These are phyloP conservation scores for Kwoniella sp. DNA, from an alignment of 768 basidiomycete genomes.

Conservation along the genomic window DNA sequence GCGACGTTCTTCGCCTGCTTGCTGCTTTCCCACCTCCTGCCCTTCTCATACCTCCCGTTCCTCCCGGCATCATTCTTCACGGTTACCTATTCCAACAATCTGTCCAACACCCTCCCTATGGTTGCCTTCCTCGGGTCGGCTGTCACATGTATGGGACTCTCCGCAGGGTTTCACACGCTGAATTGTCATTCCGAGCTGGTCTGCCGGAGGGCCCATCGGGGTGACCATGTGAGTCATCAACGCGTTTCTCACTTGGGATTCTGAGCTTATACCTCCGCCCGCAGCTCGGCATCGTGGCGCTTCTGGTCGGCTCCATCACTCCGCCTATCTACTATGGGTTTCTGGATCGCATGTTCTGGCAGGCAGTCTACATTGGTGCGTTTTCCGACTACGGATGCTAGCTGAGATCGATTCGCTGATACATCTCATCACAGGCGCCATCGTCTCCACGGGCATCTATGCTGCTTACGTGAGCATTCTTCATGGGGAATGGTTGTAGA, in stretches of 20 bases:
- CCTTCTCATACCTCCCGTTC: constrained; percentile 25
- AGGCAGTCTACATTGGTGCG: constrained; percentile 32
- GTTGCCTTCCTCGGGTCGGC: constrained; percentile 66
- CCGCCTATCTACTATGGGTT: constrained; percentile 73
- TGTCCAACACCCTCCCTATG: constrained; percentile 59
- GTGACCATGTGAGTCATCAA: constrained; percentile 52
- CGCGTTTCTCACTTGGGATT: not conserved
- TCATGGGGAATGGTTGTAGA: too few relatives aligned
- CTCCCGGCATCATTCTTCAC: not conserved
- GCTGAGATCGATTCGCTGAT: too few relatives aligned
- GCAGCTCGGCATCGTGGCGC: constrained; percentile 73
- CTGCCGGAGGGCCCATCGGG: constrained; percentile 44
- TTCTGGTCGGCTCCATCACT: constrained; percentile 73
- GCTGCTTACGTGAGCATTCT: not conserved
- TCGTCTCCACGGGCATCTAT: not conserved
- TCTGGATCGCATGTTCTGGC: constrained; percentile 19
- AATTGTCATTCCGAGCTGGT: constrained; percentile 67
- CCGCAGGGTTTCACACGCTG: constrained; percentile 69
- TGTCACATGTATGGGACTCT: constrained; percentile 66
- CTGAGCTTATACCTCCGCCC: constrained; percentile 36
- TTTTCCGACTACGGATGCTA: too few relatives aligned
- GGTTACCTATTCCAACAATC: constrained; percentile 3
- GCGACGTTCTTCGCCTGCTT: constrained; percentile 59
- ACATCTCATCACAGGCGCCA: constrained; percentile 3
- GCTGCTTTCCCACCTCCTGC: constrained; percentile 56